Conservation (phyloP, 192 early-diverging fungal genomes). For the Coemansia sp. region DNA sequence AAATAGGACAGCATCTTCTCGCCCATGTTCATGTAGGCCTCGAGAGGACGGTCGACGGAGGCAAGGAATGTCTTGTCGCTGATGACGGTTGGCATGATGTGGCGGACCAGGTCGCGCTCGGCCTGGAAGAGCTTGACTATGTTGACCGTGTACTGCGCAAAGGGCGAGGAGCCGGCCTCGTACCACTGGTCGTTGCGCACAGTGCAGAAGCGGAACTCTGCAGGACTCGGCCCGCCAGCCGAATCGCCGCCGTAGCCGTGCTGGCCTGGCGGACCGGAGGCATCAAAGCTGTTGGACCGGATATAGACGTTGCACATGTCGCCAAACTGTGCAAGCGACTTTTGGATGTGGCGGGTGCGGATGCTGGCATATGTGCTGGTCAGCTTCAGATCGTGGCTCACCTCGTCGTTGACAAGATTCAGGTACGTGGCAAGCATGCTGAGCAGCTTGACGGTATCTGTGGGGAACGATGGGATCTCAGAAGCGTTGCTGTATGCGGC, state of each 20-base stretch:
- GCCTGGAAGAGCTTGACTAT: conserved; percentile 54
- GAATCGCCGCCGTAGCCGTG: conserved; percentile 21
- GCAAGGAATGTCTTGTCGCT: conserved; percentile 41
- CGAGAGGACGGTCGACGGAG: conserved; percentile 40
- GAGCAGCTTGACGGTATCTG: conserved; percentile 53
- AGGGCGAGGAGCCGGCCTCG: conserved; percentile 50
- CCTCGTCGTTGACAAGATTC: conserved; percentile 54
- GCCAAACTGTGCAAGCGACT: conserved; percentile 53
- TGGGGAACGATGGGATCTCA: conserved; percentile 51
- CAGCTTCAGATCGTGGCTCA: conserved; percentile 50
- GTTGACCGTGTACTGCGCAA: conserved; percentile 51
- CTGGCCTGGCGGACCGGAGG: conserved; percentile 11
- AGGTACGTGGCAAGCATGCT: conserved; percentile 57
- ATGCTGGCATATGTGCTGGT: conserved; percentile 50
- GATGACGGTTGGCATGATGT: conserved; percentile 52
- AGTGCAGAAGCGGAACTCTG: conserved; percentile 46
- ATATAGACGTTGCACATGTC: conserved; percentile 50
- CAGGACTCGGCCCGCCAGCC: conserved; percentile 18
- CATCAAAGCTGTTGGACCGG: conserved; percentile 30
- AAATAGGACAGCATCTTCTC: conserved; percentile 48
- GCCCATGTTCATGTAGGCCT: conserved; percentile 39
- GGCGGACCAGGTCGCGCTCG: conserved; percentile 51
- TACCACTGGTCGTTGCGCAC: conserved; percentile 53
- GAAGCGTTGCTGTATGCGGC: conserved; percentile 47
- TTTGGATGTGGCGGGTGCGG: conserved; percentile 46